These are phyloP conservation scores for Elsinoe batatas DNA, from an alignment of 2,329 filamentous ascomycete species.

Conservation along the genomic window DNA sequence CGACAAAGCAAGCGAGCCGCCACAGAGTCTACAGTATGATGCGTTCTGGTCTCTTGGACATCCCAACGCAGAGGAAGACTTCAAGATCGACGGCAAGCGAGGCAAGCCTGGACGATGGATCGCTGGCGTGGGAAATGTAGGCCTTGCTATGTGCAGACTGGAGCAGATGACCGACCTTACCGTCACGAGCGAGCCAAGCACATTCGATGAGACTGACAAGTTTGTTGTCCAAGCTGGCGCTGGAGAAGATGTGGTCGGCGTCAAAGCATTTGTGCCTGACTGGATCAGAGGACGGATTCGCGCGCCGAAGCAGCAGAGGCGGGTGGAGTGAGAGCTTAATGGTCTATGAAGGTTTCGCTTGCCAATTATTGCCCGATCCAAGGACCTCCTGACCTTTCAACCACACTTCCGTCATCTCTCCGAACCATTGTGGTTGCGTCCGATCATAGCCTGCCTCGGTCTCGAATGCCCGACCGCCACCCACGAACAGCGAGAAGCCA, in stretches of 20 bases:
- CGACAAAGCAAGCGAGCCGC: slow-evolving; percentile 32
- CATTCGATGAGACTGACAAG: slow-evolving; percentile 47
- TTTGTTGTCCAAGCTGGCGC: slow-evolving; percentile 31
- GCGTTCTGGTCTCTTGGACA: slow-evolving; percentile 27
- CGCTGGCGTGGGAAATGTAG: slow-evolving; percentile 69
- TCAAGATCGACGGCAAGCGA: slow-evolving; percentile 42
- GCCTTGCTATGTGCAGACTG: slow-evolving; percentile 74
- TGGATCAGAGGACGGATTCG: slow-evolving; percentile 51
- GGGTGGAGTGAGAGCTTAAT: slow-evolving; percentile 17
- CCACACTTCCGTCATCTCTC: slow-evolving; percentile 29
- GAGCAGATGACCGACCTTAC: slow-evolving; percentile 81
- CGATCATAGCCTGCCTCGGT: slow-evolving; percentile 34
- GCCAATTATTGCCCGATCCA: slow-evolving; percentile 21
- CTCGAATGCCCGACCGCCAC: slow-evolving; percentile 36
- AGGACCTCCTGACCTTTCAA: slow-evolving; percentile 29
- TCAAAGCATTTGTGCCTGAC: slow-evolving; percentile 62
- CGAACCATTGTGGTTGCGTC: slow-evolving; percentile 36
- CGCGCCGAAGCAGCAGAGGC: slow-evolving; percentile 31
- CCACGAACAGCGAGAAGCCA: slow-evolving; percentile 35
- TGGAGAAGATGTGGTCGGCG: slow-evolving; percentile 23
- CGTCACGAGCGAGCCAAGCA: slow-evolving; percentile 56
- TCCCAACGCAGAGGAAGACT: slow-evolving; percentile 33
- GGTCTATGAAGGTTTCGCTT: neutral
- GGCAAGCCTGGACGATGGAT: slow-evolving; percentile 70
- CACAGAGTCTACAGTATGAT: slow-evolving; percentile 41